These are phyloP conservation scores for Pseudogymnoascus sp. DNA, from an alignment of 2,329 filamentous ascomycete species.

Conservation along the genomic window DNA sequence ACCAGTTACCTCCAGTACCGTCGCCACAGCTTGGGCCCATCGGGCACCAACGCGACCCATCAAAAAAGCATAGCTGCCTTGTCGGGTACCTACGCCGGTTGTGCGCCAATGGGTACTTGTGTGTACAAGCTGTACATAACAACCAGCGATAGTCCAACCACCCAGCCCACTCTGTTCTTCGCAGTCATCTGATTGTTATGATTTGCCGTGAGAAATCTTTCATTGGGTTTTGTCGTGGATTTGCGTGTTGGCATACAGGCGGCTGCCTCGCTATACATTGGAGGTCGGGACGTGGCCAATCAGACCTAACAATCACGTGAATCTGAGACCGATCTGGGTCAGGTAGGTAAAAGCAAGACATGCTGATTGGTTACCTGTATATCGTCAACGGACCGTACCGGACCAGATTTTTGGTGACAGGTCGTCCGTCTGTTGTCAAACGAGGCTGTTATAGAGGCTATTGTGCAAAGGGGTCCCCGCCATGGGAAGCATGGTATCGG, in stretches of 20 bases:
- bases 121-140: not conserved
- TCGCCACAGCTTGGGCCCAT: constrained; percentile 1
- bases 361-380: not conserved
- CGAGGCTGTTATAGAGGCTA: not conserved
- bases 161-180: not conserved
- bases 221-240: not conserved
- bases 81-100: not conserved
- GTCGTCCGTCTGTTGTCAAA: not conserved
- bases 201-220: not conserved
- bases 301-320: not conserved
- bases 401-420: not conserved
- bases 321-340: not conserved
- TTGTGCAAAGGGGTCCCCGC: not conserved
- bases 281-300: not conserved
- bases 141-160: not conserved
- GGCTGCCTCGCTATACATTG: not conserved
- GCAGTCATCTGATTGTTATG: not conserved
- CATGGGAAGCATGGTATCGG: not conserved
- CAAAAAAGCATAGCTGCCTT: constrained; percentile 1
- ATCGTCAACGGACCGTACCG: not conserved
- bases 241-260: not conserved
- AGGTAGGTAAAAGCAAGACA: not conserved
- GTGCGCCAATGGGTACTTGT: not conserved
- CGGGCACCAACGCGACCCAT: not conserved
- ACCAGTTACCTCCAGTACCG: not conserved